Base-by-base conservation (phyloP, 2,329 filamentous ascomycete genomes). In the Cadophora gregata region DNA sequence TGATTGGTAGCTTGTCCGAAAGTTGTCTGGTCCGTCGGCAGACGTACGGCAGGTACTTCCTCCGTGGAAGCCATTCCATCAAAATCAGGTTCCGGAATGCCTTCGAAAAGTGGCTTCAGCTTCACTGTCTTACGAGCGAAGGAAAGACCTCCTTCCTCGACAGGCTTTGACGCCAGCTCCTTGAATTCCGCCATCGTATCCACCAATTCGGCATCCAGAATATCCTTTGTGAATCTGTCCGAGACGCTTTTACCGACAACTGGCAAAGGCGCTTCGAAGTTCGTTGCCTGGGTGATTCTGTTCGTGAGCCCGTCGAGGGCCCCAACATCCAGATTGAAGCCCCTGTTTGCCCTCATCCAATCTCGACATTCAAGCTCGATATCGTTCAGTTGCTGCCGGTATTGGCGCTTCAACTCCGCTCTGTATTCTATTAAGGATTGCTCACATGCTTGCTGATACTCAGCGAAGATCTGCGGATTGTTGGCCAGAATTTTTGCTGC, bases 361-460 rank as follows among this genome's bases (percentile, higher is more conserved):
- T 55, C 24, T 47, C 50, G 48, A 25, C 50, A 64, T 45, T 63
- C 56, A 4, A 19, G 4, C 25, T 67, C 65, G 16, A 67, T 64
- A 19, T 67, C 56, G 16, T 33, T 24, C 21, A 64, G 48, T 7
- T 63, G 61, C 19, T 58, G 59, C 12, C 33, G 45, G 19, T 55
- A 67, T 50, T 67, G 65, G 3, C 7, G 27, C 47, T 61, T 63
- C 61, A 67, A 31, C 8, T 60, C 61, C 9, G 38, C 38, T 42
- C 38, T 42, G 38, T 42, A 42, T 16, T 42, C 38, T 16, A 16
- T 42, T 16, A 42, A 19, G 5, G 38, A 42, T 16, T 42, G 12
- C 38, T 19, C 38, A 16, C 38, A 42, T 42, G 38, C 38, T 19
- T 42, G 16, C 38, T 56, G 16, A 84, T 81, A 67, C 12, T 65